These are phyloP conservation scores for Malania oleifera DNA, from an alignment of 164 flowering plant species.

Conservation along the genomic window DNA sequence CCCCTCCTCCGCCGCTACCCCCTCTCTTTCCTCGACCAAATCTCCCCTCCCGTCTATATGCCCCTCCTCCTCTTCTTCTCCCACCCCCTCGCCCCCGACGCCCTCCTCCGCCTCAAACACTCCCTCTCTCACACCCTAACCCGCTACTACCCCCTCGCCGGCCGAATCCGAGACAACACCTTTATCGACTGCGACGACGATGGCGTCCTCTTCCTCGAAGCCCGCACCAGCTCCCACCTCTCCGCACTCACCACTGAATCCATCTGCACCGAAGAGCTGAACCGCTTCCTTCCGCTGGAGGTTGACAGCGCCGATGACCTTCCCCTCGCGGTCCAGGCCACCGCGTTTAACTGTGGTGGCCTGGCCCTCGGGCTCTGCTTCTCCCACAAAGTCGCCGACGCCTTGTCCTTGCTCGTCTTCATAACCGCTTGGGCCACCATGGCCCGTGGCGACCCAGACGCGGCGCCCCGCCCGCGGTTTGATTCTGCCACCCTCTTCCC, in stretches of 20 bases:
- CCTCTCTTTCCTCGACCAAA: slow-evolving; percentile 47
- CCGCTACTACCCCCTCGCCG: slow-evolving; percentile 34
- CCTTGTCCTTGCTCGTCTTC: slow-evolving; percentile 27
- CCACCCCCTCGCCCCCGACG: background rate
- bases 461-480: slow-evolving; percentile 19
- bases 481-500: slow-evolving; percentile 27
- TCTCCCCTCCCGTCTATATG: slow-evolving; percentile 27
- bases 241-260: slow-evolving; percentile 14
- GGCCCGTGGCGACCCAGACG: slow-evolving; percentile 14
- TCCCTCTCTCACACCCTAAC: slow-evolving; percentile 25
- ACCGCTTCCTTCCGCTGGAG: slow-evolving; percentile 25
- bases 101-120: slow-evolving; percentile 6
- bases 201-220: slow-evolving; percentile 21
- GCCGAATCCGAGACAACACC: slow-evolving; percentile 22
- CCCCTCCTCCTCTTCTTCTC: slow-evolving; percentile 36
- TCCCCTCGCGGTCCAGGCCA: slow-evolving; percentile 32
- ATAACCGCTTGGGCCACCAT: slow-evolving; percentile 37
- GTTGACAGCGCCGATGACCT: background rate
- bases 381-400: slow-evolving; percentile 45
- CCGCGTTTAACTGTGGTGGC: slow-evolving; percentile 48
- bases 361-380: slow-evolving; percentile 45
- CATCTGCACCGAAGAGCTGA: slow-evolving; percentile 12
- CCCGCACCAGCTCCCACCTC: slow-evolving; percentile 17
- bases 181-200: slow-evolving; percentile 31
- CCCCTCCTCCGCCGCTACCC: slow-evolving; percentile 23